These are phyloP conservation scores for Kurtzmaniella quercitrusa DNA, from an alignment of 1,139 yeast species.

Conservation along the genomic window DNA sequence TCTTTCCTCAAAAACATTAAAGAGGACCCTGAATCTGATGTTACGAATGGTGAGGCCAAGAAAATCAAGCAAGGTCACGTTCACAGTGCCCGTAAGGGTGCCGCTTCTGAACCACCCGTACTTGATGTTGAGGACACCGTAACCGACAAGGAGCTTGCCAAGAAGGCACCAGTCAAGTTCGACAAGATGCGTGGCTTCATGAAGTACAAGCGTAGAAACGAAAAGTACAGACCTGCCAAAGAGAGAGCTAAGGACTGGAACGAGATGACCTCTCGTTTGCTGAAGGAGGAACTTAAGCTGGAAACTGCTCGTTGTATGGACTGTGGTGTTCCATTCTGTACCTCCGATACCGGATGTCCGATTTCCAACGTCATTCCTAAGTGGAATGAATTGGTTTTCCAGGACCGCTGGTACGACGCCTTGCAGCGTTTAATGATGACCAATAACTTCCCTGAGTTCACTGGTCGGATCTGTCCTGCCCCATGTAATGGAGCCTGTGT, in stretches of 20 bases:
- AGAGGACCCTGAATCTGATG: constrained; percentile 81
- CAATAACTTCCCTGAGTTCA: constrained; percentile 97
- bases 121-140: constrained; percentile 88
- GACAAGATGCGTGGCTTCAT: constrained; percentile 89
- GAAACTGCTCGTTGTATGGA: constrained; percentile 99
- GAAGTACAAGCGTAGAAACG: constrained; percentile 87
- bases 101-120: constrained; percentile 68
- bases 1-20: constrained; percentile 61
- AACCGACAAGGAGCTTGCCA: constrained; percentile 61
- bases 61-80: constrained; percentile 47
- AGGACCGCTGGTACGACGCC: constrained; percentile 94
- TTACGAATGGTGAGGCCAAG: constrained; percentile 79
- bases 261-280: constrained; percentile 77
- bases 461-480: constrained; percentile 98
- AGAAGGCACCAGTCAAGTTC: constrained; percentile 58
- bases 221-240: constrained; percentile 75
- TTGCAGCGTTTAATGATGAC: constrained; percentile 90
- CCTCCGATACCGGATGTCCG: constrained; percentile 97
- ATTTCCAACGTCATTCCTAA: constrained; percentile 95
- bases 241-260: constrained; percentile 87
- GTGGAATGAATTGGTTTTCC: constrained; percentile 95
- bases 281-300: constrained; percentile 78
- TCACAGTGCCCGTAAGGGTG: constrained; percentile 26
- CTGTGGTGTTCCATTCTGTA: constrained; percentile 99
- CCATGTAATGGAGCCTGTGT: constrained; percentile 99